A percentile compares a stretch with the other conserved stretches of the same genome.
Evolutionary conservation across 495 filamentous ascomycete species (phyloP).

Genomic region (Clavariopsis aquatica): DNA sequence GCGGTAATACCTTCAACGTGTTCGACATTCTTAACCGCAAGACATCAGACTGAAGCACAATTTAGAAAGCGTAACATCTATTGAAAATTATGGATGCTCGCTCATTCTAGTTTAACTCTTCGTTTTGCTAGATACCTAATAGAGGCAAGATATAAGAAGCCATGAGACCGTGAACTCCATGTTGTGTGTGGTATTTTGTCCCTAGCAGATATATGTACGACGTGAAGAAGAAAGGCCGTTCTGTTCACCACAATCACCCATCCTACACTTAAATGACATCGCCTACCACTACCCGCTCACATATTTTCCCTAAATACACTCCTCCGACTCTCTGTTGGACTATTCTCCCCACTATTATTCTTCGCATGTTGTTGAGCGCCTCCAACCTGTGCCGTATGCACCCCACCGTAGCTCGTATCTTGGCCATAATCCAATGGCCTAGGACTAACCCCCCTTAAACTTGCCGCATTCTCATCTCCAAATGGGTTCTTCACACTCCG

Average conservation of each 20-base stretch:
- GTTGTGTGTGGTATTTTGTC: too few species aligned
- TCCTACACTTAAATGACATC: too few species aligned
- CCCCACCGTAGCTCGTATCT: constrained; percentile 33
- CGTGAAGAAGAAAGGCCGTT: neutral
- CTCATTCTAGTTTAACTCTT: neutral
- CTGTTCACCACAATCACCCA: too few species aligned
- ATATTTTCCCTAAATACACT: constrained; percentile 60
- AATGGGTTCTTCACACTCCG: constrained; percentile 43
- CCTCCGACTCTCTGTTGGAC: constrained; percentile 53
- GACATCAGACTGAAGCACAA: neutral
- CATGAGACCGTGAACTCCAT: too few species aligned
- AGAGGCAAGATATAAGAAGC: neutral
- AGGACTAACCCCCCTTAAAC: constrained; percentile 47
- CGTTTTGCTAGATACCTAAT: neutral
- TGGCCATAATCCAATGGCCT: constrained; percentile 41
- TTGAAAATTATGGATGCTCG: neutral
- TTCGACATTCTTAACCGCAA: neutral
- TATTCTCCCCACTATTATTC: constrained; percentile 45
- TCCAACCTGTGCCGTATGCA: neutral
- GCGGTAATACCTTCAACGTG: constrained; percentile 11
- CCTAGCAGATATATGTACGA: neutral
- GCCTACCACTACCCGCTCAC: constrained; percentile 8
- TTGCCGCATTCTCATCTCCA: constrained; percentile 43
- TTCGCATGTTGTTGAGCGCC: constrained; percentile 34
- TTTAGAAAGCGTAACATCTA: neutral